A percentile compares a stretch with the other conserved stretches of the same genome.
These are phyloP conservation scores for Rheum nobile DNA, from an alignment of 148 eudicot species.

Conservation along the genomic window DNA sequence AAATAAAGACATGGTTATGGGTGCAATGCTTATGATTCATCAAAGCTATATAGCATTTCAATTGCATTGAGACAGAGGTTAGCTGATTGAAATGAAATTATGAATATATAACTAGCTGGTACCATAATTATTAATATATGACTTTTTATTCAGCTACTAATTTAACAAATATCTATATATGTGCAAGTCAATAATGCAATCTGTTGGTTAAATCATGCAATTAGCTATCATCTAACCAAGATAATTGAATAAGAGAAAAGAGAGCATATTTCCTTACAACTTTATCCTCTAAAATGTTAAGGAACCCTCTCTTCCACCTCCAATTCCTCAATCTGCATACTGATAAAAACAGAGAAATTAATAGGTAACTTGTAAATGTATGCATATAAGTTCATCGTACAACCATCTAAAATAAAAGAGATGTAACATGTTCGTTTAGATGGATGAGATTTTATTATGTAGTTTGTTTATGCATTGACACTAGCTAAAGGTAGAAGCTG, in stretches of 20 bases:
- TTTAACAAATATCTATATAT: neutral
- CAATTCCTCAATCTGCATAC: neutral
- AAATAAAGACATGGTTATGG: neutral
- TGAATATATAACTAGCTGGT: neutral
- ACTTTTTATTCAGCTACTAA: neutral
- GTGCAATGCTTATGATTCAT: no score
- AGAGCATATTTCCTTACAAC: neutral
- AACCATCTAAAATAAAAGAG: neutral
- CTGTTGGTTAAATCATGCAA: neutral
- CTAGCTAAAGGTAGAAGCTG: no score
- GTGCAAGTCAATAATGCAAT: neutral
- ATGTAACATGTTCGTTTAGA: neutral
- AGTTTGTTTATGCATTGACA: no score
- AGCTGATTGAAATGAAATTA: neutral
- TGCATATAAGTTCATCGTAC: neutral
- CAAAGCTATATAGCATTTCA: no score
- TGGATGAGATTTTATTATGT: neutral
- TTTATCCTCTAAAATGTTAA: neutral
- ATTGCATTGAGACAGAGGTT: neutral
- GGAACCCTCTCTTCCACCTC: neutral
- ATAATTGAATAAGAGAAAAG: neutral
- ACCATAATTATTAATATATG: neutral
- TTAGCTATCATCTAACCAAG: neutral
- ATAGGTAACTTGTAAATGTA: neutral
- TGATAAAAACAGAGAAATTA: neutral